Evolutionary conservation across 805 yeast species (phyloP).

Genomic region (Kodamaea sagamina): DNA sequence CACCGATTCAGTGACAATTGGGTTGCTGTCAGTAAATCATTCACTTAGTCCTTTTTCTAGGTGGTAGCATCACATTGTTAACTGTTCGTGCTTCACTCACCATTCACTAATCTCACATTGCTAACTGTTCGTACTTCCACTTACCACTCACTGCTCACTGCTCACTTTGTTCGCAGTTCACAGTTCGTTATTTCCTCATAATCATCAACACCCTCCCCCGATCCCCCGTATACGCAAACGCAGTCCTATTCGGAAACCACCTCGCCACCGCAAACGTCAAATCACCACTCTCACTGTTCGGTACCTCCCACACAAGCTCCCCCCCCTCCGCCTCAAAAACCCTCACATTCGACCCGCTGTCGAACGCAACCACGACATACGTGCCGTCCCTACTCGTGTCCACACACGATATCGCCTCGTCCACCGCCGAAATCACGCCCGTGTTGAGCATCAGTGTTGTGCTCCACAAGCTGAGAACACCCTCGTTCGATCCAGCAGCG

Average conservation of each 20-base stretch:
- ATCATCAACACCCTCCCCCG: slow-evolving; percentile 31
- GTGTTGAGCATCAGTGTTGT: slow-evolving; percentile 37
- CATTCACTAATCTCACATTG: too few species aligned
- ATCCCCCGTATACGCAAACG: slow-evolving; percentile 33
- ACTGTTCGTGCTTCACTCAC: too few species aligned
- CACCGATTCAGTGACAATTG: too few species aligned
- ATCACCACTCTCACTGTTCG: slow-evolving; percentile 31
- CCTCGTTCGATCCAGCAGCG: slow-evolving; percentile 59
- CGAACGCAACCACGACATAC: slow-evolving; percentile 47
- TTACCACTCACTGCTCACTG: too few species aligned
- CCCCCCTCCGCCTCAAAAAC: slow-evolving; percentile 38
- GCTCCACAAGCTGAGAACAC: slow-evolving; percentile 55
- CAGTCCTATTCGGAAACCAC: slow-evolving; percentile 40
- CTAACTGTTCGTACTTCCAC: too few species aligned
- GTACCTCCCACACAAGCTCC: slow-evolving; percentile 33
- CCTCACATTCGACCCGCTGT: slow-evolving; percentile 40
- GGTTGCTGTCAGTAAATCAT: too few species aligned
- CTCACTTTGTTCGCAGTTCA: too few species aligned
- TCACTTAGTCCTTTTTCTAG: too few species aligned
- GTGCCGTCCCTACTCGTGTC: slow-evolving; percentile 49
- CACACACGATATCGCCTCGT: slow-evolving; percentile 45
- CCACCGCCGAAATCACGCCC: slow-evolving; percentile 41
- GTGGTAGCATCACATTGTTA: too few species aligned
- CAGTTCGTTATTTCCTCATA: slow-evolving; percentile 20
- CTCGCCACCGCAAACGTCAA: slow-evolving; percentile 27